Conservation (phyloP, 2,329 filamentous ascomycete species). For the Cyclaneusma minus region DNA sequence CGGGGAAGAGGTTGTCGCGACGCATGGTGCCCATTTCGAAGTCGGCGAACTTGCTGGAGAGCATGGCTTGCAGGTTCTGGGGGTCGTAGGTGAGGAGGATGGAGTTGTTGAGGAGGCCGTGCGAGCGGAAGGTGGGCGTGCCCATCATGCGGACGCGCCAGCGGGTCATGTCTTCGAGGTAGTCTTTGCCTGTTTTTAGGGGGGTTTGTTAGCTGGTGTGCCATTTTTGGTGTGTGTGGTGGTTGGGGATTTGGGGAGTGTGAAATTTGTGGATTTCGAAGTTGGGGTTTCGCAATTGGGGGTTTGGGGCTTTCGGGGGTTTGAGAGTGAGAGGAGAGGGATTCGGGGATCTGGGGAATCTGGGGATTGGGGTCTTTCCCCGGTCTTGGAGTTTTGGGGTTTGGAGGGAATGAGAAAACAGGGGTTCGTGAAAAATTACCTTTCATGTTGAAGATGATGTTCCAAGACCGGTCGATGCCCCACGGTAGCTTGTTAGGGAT, state of each 20-base stretch:
- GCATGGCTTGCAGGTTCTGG: slow-evolving; percentile 17
- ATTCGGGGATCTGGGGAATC: too few species aligned
- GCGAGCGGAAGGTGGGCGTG: slow-evolving; percentile 6
- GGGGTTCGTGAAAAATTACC: too few species aligned
- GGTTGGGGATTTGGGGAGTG: slow-evolving; percentile 1
- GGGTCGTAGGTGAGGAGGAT: slow-evolving; percentile 27
- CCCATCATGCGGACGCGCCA: slow-evolving; percentile 5
- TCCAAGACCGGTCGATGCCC: slow-evolving; percentile 7
- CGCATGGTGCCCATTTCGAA: slow-evolving; percentile 19
- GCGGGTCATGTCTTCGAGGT: slow-evolving; percentile 11
- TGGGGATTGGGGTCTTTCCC: too few species aligned
- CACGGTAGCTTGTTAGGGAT: slow-evolving; percentile 8
- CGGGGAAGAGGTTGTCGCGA: slow-evolving; percentile 13
- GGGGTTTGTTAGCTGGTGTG: too few species aligned
- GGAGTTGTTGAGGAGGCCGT: slow-evolving; percentile 11
- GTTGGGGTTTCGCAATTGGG: neutral
- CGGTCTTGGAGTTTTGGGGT: too few species aligned
- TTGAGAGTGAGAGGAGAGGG: too few species aligned
- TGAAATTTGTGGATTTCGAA: slow-evolving; percentile 1
- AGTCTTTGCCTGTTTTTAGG: slow-evolving; percentile 11
- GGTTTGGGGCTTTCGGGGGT: too few species aligned
- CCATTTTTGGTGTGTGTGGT: too few species aligned
- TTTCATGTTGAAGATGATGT: slow-evolving; percentile 7
- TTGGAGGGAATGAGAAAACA: too few species aligned
- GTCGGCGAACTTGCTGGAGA: slow-evolving; percentile 19